A percentile compares a stretch with the other conserved stretches of the same genome.
Conservation (phyloP, 2,329 filamentous ascomycete genomes). For the Blastomyces parvus region DNA sequence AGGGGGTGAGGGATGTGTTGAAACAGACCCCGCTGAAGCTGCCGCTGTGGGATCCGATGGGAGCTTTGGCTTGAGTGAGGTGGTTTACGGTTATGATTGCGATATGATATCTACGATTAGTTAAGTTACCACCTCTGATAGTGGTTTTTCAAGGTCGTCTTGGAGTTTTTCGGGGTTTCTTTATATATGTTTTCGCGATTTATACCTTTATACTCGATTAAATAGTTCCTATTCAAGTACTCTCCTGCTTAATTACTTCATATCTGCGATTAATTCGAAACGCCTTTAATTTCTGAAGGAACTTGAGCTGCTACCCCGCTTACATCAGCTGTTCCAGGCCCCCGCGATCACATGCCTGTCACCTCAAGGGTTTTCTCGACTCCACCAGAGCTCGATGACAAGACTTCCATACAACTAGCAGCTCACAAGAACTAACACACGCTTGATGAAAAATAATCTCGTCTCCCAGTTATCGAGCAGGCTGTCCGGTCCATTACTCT, state of each 20-base stretch:
- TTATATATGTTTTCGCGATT: neutral
- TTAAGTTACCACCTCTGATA: neutral
- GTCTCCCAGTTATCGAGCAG: neutral
- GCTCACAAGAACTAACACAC: neutral
- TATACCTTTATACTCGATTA: neutral
- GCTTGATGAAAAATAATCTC: neutral
- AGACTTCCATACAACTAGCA: neutral
- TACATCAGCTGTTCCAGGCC: neutral
- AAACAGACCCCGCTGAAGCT: conserved; percentile 60
- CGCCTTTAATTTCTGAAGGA: no score
- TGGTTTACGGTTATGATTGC: neutral
- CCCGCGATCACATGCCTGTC: conserved; percentile 2
- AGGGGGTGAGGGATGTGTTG: conserved; percentile 60
- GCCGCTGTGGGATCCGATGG: conserved; percentile 74
- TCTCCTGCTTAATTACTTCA: no score
- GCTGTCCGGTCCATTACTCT: neutral
- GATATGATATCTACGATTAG: neutral
- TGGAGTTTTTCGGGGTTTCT: neutral
- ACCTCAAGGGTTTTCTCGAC: no score
- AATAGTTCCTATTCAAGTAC: no score
- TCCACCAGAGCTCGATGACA: neutral
- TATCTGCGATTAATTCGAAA: no score
- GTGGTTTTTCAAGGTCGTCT: neutral
- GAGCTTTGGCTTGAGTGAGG: conserved; percentile 50
- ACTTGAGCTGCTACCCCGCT: neutral